Percentiles rank a stretch among this genome's conserved stretches.
Evolutionary conservation across 352 stramenopile species (phyloP).

Genomic region (Phytophthora palmivora): DNA sequence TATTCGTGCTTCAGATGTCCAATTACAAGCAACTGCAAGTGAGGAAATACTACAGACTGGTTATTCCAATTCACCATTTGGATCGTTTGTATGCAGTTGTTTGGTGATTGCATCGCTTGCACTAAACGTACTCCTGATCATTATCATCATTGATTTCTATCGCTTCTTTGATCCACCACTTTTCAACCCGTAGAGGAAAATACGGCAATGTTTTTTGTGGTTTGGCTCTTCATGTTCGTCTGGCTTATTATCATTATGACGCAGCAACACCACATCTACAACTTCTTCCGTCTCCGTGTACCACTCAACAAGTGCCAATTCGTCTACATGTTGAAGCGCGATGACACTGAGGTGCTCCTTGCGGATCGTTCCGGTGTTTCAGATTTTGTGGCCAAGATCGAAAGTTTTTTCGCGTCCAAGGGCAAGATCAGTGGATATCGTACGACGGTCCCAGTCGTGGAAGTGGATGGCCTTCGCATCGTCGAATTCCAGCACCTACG

Average conservation of each 20-base stretch:
- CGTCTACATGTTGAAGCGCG: no score
- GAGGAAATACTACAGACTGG: constrained; percentile 20
- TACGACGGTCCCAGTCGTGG: no score
- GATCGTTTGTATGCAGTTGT: constrained; percentile 42
- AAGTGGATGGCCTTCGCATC: no score
- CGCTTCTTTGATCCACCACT: constrained; percentile 42
- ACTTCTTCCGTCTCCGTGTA: no score
- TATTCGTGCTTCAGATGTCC: constrained; percentile 8
- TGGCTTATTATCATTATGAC: constrained; percentile 36
- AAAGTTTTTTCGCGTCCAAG: constrained; percentile 33
- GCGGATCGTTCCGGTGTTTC: constrained; percentile 36
- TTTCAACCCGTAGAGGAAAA: constrained; percentile 32
- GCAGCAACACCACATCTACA: constrained; percentile 24
- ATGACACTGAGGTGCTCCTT: no score
- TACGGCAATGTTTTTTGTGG: constrained; percentile 36
- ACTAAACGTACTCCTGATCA: constrained; percentile 54
- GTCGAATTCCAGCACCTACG: no score
- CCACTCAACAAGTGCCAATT: no score
- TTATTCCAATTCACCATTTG: constrained; percentile 22
- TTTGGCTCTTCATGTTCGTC: constrained; percentile 31
- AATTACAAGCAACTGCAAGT: constrained; percentile 1
- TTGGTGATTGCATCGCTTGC: constrained; percentile 47
- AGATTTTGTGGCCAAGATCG: constrained; percentile 29
- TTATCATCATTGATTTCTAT: constrained; percentile 63
- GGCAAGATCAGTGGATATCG: constrained; percentile 26